phyloP scores from a whole-genome alignment of 176 grass and related monocot genomes.

The Phoenix roebelenii region DNA sequence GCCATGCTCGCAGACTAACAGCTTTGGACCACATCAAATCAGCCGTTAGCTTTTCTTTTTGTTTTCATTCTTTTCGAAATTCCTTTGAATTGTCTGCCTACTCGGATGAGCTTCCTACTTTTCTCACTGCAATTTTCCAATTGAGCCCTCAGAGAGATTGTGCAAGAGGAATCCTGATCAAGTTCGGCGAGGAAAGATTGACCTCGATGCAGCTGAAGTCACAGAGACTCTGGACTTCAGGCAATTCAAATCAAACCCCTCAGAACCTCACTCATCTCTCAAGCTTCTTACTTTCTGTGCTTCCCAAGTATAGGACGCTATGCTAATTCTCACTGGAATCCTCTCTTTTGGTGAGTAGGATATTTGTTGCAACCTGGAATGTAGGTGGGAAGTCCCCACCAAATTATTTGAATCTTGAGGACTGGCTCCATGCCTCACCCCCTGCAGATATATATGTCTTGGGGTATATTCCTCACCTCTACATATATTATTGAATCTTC shows the following conservation, averaged over 20 bases:
- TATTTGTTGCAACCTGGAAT: conserved; percentile 98
- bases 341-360: conserved; percentile 44
- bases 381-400: conserved; percentile 83
- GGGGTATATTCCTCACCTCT: conserved; percentile 33
- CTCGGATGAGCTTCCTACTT: conserved; percentile 12
- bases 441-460: conserved; percentile 91
- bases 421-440: conserved; percentile 95
- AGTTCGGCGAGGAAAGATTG: conserved; percentile 70
- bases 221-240: conserved; percentile 83
- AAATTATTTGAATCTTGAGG: conserved; percentile 75
- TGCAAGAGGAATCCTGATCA: conserved; percentile 49
- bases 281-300: too few relatives aligned
- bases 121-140: background rate
- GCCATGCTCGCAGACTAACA: conserved; percentile 5
- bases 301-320: background rate
- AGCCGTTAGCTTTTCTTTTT: conserved; percentile 11
- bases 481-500: background rate
- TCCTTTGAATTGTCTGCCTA: background rate
- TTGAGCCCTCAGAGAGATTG: conserved; percentile 34
- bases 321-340: background rate
- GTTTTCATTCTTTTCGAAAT: background rate
- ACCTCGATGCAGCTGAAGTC: conserved; percentile 71
- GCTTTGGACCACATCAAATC: conserved; percentile 10
- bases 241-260: conserved; percentile 21
- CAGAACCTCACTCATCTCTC: too few relatives aligned